Evolutionary conservation across 768 basidiomycete species (phyloP), one percentile per base, ranked within the genome.

Genomic region (Clitopilus passeckerianus): DNA sequence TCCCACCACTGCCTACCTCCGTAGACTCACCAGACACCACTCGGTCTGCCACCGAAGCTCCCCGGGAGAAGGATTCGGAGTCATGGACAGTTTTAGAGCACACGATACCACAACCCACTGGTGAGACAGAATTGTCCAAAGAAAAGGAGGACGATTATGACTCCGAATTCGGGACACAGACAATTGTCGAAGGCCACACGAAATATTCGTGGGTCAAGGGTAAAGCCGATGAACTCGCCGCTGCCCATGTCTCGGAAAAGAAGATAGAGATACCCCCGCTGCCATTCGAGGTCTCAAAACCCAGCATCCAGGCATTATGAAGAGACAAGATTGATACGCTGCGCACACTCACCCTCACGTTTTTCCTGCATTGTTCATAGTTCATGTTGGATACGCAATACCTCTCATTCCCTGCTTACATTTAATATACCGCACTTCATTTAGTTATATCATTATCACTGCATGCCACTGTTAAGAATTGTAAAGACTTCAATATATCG

Each of bases 151-250:
- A 64, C 30, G 66, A 68, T 57, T 69, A 68, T 9, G 60, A 57
- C 44, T 66, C 66, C 15, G 58, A 70, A 15, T 63, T 70, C 16
- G 70, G 72, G 57, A 71, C 68, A 23, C 63, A 67, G 57, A 71
- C 68, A 43, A 66, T 70, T 55, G 61, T 69, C 55, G 70, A 68
- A 35, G 67, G 67, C n/a, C 60, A 64, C 20, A 62, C 59, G 20
- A 66, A 64, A 37, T 64, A 65, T 59, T 56, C 65, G 30, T 63
- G 61, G 60, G 52, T 63, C 34, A 54, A 56, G 22, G 64, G 56
- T 24, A 58, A 46, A 43, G 9, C 52, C 54, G 62, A 64, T 8
- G 56, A 53, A 27, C 41, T 53, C 7, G 46, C n/a, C 16, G 46
- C 46, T 23, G 37, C 12, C 37, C 37, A 41, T 5, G 46, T 20